A percentile compares a stretch with the other conserved stretches of the same genome.
phyloP scores from a whole-genome alignment of 2,329 filamentous ascomycete genomes.

The Purpureocillium lavendulum region DNA sequence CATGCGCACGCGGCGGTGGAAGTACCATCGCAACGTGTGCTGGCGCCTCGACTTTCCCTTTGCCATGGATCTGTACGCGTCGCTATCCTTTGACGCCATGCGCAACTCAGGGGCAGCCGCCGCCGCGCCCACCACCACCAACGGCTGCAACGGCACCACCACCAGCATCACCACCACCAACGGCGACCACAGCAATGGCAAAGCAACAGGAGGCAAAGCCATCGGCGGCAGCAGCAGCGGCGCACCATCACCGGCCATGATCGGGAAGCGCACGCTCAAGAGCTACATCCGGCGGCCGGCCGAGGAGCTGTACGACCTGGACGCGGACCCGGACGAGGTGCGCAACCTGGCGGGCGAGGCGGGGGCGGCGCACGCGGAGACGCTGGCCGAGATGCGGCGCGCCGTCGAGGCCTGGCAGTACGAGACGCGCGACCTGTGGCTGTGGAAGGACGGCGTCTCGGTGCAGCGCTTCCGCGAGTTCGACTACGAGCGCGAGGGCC shows the following conservation, averaged over 20 bases:
- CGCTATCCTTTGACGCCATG: constrained; percentile 33
- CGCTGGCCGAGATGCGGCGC: constrained; percentile 21
- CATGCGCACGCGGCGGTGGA: constrained; percentile 32
- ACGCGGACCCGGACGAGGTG: constrained; percentile 35
- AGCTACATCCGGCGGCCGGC: constrained; percentile 34
- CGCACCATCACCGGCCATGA: constrained; percentile 4
- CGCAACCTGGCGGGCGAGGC: constrained; percentile 24
- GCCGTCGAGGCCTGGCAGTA: constrained; percentile 19
- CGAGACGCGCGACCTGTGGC: constrained; percentile 18
- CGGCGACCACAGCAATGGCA: too few relatives aligned
- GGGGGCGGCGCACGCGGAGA: constrained; percentile 12
- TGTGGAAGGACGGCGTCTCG: constrained; percentile 17
- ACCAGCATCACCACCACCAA: too few relatives aligned
- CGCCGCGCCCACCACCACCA: too few relatives aligned
- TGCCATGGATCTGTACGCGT: constrained; percentile 34
- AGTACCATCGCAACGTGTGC: constrained; percentile 41
- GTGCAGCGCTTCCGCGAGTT: constrained; percentile 12
- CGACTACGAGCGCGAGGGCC: constrained; percentile 14
- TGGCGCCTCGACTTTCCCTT: constrained; percentile 42
- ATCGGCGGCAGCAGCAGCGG: too few relatives aligned
- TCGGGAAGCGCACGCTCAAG: constrained; percentile 30
- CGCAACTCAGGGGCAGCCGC: constrained; percentile 20
- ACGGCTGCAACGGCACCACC: too few relatives aligned
- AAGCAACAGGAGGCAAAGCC: too few relatives aligned
- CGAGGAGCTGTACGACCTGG: constrained; percentile 38